Base-by-base conservation (phyloP, 140 eudicot species). In the Anethum foeniculum region DNA sequence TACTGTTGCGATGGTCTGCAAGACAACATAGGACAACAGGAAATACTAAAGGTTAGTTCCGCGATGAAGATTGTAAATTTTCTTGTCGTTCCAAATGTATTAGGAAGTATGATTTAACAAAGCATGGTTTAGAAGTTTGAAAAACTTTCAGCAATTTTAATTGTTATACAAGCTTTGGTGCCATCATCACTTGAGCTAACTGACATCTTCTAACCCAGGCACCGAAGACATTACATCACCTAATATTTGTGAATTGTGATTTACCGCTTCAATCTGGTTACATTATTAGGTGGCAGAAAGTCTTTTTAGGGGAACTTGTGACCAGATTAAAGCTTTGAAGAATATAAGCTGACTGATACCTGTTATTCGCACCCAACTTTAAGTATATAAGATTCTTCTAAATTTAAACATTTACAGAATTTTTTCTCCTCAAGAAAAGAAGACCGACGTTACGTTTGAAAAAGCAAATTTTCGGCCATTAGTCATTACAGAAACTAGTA, bases 1-100 rank as follows among this genome's bases (percentile, higher is more conserved):
- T 64, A 91, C 99, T 78, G 99, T 95, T 76, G 97, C 99, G 78
- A 92, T 83, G n/a, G 97, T 87, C 99, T 95, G 93, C 93, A 86
- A 78, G 75, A 76, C 74, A 68, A 4, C 16, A 28, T 15, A 15
- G n/a, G n/a, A 68, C 4, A 68, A 32, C 7, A 25, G 16, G 36
- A 62, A 62, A 62, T 25, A 62, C 69, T 3, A 62, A 60, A 25
- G 25, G 11, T 62, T 62, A 62, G 36, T 62, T 62, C 67, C 67
- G 15, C 30, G n/a, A n/a, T 21, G 65, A 21, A 56, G 27, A 56
- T 9, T 58, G 67, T 58, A n/a, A n/a, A 58, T 1, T 58, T n/a
- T 58, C 30, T 58, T 58, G 23, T 56, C 1, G 28, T 21, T 21
- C 28, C 27, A 56, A 12, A 9, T 6, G 7, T 56, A 21, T 21